Conservation (phyloP, 345 rosid genomes). For the Gossypium mustelinum region DNA sequence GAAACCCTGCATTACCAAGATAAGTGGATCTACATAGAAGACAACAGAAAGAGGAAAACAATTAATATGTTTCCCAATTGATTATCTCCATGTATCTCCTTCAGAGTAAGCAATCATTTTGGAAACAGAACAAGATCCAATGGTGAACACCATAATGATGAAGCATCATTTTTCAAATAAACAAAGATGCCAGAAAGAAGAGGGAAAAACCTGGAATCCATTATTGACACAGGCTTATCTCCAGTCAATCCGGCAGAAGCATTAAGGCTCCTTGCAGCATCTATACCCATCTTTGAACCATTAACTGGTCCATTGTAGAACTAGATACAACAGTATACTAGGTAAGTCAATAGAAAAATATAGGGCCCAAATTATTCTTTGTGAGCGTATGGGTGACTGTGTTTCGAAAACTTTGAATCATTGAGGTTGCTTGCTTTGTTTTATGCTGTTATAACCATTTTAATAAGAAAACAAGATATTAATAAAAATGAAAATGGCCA, state of each 20-base stretch:
- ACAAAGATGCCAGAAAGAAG: background rate
- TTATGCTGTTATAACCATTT: background rate
- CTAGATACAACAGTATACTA: slow-evolving; percentile 31
- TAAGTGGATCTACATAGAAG: too few relatives aligned
- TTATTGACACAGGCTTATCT: slow-evolving; percentile 13
- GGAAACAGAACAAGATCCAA: background rate
- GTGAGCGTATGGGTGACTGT: background rate
- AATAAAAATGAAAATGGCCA: background rate
- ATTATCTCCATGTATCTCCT: background rate
- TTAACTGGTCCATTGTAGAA: slow-evolving; percentile 58
- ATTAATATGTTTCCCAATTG: too few relatives aligned
- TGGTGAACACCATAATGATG: background rate
- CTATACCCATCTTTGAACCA: slow-evolving; percentile 30
- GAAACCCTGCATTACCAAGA: too few relatives aligned
- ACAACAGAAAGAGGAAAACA: too few relatives aligned
- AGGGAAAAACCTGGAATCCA: slow-evolving; percentile 38
- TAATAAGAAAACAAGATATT: background rate
- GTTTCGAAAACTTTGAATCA: background rate
- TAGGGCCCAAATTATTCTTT: background rate
- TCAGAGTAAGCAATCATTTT: background rate
- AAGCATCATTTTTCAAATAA: background rate
- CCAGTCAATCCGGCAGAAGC: slow-evolving; percentile 23
- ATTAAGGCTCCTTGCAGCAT: slow-evolving; percentile 22
- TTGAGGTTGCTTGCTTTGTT: background rate
- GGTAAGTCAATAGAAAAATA: slow-evolving; percentile 19